phyloP scores from a whole-genome alignment of 306 rosid genomes.

The Dicorynia guianensis region DNA sequence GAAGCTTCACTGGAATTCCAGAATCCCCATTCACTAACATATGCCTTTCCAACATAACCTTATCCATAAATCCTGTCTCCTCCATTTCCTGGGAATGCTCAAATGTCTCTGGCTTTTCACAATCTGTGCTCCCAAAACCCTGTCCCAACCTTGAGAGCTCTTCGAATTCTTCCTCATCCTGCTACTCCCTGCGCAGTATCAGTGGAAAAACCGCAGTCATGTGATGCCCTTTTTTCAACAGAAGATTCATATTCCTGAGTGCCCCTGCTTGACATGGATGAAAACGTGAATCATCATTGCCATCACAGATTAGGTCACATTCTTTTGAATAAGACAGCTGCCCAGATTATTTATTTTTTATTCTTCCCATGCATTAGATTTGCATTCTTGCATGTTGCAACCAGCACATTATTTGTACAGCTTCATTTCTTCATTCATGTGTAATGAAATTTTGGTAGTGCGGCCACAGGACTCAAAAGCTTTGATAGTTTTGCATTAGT shows the following conservation, averaged over 20 bases:
- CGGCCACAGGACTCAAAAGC: conserved; percentile 52
- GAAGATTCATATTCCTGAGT: conserved; percentile 43
- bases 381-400: conserved; percentile 74
- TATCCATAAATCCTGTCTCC: conserved; percentile 62
- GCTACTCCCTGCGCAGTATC: conserved; percentile 54
- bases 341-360: conserved; percentile 55
- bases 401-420: conserved; percentile 93
- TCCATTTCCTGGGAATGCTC: conserved; percentile 80
- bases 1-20: conserved; percentile 70
- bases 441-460: conserved; percentile 96
- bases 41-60: conserved; percentile 79
- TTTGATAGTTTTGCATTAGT: conserved; percentile 51
- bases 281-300: conserved; percentile 49
- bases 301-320: conserved; percentile 59
- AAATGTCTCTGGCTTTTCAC: conserved; percentile 76
- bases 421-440: conserved; percentile 94
- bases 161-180: conserved; percentile 60
- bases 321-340: conserved; percentile 77
- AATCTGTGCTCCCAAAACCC: conserved; percentile 80
- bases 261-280: conserved; percentile 38
- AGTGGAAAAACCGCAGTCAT: conserved; percentile 56
- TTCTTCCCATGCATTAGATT: conserved; percentile 55
- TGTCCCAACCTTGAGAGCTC: conserved; percentile 66
- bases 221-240: conserved; percentile 54
- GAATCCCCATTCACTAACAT: conserved; percentile 90